phyloP scores from a whole-genome alignment of 495 filamentous ascomycete genomes.

The Cladorrhinum samala region DNA sequence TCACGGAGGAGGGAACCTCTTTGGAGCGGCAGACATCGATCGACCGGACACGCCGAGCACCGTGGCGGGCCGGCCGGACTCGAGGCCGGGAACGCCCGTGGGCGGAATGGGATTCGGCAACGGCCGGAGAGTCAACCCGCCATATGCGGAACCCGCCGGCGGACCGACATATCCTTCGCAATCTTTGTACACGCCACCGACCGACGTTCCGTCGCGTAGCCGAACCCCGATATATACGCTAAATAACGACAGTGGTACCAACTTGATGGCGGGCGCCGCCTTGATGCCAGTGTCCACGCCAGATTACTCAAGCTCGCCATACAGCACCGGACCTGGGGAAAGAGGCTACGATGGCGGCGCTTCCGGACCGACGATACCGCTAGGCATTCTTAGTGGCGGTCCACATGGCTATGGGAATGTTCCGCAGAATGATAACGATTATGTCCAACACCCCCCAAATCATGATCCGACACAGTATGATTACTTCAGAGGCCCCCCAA shows the following conservation, averaged over 20 bases:
- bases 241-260: constrained; percentile 40
- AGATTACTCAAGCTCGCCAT: constrained; percentile 16
- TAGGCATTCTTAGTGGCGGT: constrained; percentile 44
- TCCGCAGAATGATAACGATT: constrained; percentile 39
- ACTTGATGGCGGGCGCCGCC: constrained; percentile 37
- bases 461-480: constrained; percentile 29
- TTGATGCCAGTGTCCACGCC: constrained; percentile 33
- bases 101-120: constrained; percentile 30
- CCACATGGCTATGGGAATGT: constrained; percentile 48
- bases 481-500: constrained; percentile 26
- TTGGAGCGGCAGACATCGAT: constrained; percentile 60
- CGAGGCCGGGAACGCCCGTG: constrained; percentile 37
- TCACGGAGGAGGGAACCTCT: constrained; percentile 71
- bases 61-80: constrained; percentile 31
- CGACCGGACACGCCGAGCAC: constrained; percentile 62
- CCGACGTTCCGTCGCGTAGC: constrained; percentile 15
- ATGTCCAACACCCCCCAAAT: constrained; percentile 21
- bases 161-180: constrained; percentile 16
- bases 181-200: constrained; percentile 12
- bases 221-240: constrained; percentile 35
- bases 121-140: constrained; percentile 13
- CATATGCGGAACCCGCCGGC: constrained; percentile 12
- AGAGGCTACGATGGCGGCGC: constrained; percentile 25
- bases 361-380: constrained; percentile 19
- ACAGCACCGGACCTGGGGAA: constrained; percentile 23